Evolutionary conservation across 352 stramenopile genomes (phyloP).

Genomic region (Plasmopara halstedii): DNA sequence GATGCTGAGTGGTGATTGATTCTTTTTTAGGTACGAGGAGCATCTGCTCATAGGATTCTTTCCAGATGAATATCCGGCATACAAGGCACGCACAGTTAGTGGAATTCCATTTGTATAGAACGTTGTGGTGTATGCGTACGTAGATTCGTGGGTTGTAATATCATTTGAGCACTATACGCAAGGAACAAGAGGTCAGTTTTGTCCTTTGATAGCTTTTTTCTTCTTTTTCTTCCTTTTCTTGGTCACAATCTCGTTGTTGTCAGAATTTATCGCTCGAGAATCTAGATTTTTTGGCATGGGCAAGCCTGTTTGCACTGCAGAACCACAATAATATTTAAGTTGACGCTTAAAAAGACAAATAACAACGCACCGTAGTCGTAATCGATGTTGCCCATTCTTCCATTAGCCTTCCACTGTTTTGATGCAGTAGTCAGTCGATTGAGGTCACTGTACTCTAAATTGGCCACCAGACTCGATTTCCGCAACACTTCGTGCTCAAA

Average conservation of each 20-base stretch:
- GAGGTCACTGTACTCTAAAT: conserved; percentile 48
- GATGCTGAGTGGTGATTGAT: conserved; percentile 1
- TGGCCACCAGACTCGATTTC: conserved; percentile 41
- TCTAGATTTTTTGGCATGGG: conserved; percentile 23
- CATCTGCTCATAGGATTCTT: conserved; percentile 87
- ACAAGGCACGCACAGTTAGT: conserved; percentile 83
- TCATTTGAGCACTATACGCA: no score
- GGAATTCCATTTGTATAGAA: conserved; percentile 89
- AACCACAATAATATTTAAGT: no score
- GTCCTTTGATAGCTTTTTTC: conserved; percentile 20
- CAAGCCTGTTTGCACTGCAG: conserved; percentile 33
- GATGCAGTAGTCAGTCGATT: conserved; percentile 27
- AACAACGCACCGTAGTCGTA: conserved; percentile 34
- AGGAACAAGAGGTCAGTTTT: background rate
- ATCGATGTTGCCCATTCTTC: conserved; percentile 36
- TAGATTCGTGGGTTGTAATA: no score
- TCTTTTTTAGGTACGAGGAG: conserved; percentile 84
- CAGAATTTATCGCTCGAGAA: background rate
- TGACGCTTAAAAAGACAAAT: background rate
- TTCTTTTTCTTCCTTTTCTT: conserved; percentile 43
- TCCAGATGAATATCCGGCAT: conserved; percentile 88
- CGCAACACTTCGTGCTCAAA: conserved; percentile 53
- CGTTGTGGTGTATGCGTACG: conserved; percentile 2
- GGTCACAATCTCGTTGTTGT: conserved; percentile 4
- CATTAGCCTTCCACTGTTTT: conserved; percentile 35